These are phyloP conservation scores for Murraya koenigii DNA, from an alignment of 345 rosid species.

Conservation along the genomic window DNA sequence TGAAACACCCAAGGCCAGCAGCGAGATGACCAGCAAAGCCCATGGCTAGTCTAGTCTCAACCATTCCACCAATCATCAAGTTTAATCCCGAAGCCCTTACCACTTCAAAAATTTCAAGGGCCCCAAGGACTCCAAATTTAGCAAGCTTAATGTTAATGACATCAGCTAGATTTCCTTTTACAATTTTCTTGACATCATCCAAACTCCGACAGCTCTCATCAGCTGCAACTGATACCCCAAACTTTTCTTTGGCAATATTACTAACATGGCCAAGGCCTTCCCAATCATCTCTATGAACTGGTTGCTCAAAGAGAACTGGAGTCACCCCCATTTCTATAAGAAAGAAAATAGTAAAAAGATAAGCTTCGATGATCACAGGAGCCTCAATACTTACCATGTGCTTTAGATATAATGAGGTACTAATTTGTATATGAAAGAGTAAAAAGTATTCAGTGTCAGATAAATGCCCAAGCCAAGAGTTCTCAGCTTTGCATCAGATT, in stretches of 20 bases:
- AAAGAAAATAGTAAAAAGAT: conserved; percentile 14
- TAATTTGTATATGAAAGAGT: not conserved
- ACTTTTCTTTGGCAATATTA: conserved; percentile 54
- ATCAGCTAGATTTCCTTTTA: conserved; percentile 55
- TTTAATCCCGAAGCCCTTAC: conserved; percentile 65
- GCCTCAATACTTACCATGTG: not conserved
- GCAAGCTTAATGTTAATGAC: conserved; percentile 87
- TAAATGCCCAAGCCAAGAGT: conserved; percentile 13
- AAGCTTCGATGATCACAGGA: not conserved
- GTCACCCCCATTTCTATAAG: conserved; percentile 74
- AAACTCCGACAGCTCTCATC: conserved; percentile 87
- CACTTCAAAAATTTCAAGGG: conserved; percentile 69
- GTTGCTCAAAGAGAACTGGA: conserved; percentile 91
- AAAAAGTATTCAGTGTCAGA: not conserved
- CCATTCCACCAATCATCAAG: conserved; percentile 95
- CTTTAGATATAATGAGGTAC: no score
- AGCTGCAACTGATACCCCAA: conserved; percentile 83
- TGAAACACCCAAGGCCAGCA: conserved; percentile 88
- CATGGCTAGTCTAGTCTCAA: conserved; percentile 92
- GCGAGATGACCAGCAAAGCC: conserved; percentile 95
- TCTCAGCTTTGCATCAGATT: not conserved
- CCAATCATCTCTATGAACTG: conserved; percentile 92
- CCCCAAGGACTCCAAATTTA: conserved; percentile 73
- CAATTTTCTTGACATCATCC: conserved; percentile 69
- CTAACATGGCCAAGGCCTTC: conserved; percentile 84